Base-by-base conservation (phyloP, 2,329 filamentous ascomycete genomes). In the Phialophora expanda region DNA sequence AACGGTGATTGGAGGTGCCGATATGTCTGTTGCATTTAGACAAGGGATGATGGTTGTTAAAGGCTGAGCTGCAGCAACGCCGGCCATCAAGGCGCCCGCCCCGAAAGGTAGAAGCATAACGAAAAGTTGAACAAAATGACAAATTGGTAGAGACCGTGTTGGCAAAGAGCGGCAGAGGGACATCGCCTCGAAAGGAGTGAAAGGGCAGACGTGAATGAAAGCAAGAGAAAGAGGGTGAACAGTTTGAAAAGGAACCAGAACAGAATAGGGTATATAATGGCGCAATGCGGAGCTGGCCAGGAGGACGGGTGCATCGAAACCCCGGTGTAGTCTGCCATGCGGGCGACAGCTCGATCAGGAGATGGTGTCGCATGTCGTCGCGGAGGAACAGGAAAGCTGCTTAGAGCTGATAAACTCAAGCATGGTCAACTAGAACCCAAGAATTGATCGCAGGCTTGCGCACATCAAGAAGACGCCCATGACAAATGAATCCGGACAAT, bases 21-120 rank as follows among this genome's bases (percentile, higher is more conserved):
- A 56, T 44, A 34, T 56, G 51, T 38, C 53, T 8, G 66, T 62
- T 11, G 51, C 61, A 41, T 24, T 61, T 12, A 63, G 61, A 56
- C 68, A 70, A 38, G 62, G 62, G 38, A 48, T 65, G 61, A 70
- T 69, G 6, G 58, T 62, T 6, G 68, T 56, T 24, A 70, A 53
- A 9, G 68, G 61, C n/a, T 65, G 62, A 46, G 64, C 68, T 34
- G 62, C 24, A 50, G 60, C 68, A 46, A 48, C 66, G 26, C 62
- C 62, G 11, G 59, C 64, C 64, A 68, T 44, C 56, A 69, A 53
- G 44, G 59, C 56, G 41, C 64, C 62, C 34, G 66, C 58, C 24
- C 56, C 56, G n/a, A 57, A 41, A 2, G 66, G 58, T 38, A 69
- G 62, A 51, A 59, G 65, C 67, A 69, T 69, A 22, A 28, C 59